A percentile compares a stretch with the other conserved stretches of the same genome.
phyloP scores from a whole-genome alignment of 2,329 filamentous ascomycete species.

The Scedosporium boydii region DNA sequence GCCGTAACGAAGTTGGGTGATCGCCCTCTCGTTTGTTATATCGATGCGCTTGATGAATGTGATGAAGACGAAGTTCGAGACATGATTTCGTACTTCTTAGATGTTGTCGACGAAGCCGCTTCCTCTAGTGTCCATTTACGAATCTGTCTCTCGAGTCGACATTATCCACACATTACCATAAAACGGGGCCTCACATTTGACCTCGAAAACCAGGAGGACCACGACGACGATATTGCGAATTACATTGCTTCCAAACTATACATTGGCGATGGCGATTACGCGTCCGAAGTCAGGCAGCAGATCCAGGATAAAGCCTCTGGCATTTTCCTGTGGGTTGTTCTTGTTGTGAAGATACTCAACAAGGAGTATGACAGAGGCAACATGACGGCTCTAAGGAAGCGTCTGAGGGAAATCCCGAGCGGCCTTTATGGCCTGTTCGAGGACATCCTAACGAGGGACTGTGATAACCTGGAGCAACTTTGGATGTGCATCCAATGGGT shows the following conservation, averaged over 20 bases:
- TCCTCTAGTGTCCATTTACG: constrained; percentile 12
- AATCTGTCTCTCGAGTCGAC: constrained; percentile 31
- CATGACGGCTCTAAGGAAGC: constrained; percentile 13
- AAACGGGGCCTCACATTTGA: constrained; percentile 10
- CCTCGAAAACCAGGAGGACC: constrained; percentile 16
- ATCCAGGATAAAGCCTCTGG: constrained; percentile 26
- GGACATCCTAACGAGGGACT: constrained; percentile 39
- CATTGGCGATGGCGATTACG: not conserved
- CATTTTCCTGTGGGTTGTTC: constrained; percentile 33
- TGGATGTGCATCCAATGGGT: constrained; percentile 42
- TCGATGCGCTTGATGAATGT: constrained; percentile 39
- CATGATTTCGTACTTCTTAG: constrained; percentile 31
- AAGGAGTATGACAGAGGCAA: constrained; percentile 20
- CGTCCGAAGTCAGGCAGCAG: constrained; percentile 7
- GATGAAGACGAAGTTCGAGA: constrained; percentile 25
- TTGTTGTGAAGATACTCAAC: constrained; percentile 31
- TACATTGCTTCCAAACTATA: constrained; percentile 12
- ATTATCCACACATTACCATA: constrained; percentile 22
- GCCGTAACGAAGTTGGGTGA: not conserved
- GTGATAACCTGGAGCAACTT: constrained; percentile 26
- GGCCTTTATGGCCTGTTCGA: constrained; percentile 38
- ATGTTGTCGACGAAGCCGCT: constrained; percentile 18
- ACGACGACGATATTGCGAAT: constrained; percentile 14
- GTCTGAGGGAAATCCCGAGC: constrained; percentile 24
- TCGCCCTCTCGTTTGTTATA: constrained; percentile 11